phyloP scores from a whole-genome alignment of 78 protist genomes.

The Isochrysis galbana region DNA sequence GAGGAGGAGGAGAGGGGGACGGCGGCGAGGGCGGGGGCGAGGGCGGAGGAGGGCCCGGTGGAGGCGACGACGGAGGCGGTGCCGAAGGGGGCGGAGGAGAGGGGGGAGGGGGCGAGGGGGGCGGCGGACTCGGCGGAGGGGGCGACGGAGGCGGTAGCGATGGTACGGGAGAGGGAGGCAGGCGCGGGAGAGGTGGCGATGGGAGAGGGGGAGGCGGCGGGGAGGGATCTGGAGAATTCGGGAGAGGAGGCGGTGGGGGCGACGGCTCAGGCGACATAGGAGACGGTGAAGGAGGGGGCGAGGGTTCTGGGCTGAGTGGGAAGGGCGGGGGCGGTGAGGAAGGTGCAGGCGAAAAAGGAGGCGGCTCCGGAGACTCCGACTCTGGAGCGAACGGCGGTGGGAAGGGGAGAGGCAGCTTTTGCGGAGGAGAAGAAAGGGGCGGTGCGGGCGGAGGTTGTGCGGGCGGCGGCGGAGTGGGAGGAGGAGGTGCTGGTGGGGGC shows the following conservation, averaged over 20 bases:
- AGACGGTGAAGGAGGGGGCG: not conserved
- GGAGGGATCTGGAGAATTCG: not conserved
- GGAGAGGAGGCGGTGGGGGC: not conserved
- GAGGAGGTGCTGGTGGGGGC: too few relatives aligned
- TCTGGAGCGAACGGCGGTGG: too few relatives aligned
- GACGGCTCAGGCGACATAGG: not conserved
- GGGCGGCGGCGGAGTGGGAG: too few relatives aligned
- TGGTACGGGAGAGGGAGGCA: not conserved
- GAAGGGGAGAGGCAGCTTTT: too few relatives aligned
- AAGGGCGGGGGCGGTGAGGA: not conserved
- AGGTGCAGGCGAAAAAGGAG: not conserved
- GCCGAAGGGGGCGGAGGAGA: not conserved
- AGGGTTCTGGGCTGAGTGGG: not conserved
- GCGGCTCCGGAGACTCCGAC: not conserved
- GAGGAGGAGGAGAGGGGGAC: not conserved
- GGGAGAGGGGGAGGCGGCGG: not conserved
- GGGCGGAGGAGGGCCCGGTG: not conserved
- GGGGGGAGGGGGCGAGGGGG: not conserved
- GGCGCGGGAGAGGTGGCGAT: not conserved
- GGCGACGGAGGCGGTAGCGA: not conserved
- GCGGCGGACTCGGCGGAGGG: not conserved
- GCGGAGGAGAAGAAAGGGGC: too few relatives aligned
- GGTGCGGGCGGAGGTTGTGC: too few relatives aligned
- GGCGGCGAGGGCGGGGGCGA: not conserved
- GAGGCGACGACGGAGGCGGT: not conserved